Base-by-base conservation (phyloP, 257 asterid species). In the Fraxinus cuspidata region DNA sequence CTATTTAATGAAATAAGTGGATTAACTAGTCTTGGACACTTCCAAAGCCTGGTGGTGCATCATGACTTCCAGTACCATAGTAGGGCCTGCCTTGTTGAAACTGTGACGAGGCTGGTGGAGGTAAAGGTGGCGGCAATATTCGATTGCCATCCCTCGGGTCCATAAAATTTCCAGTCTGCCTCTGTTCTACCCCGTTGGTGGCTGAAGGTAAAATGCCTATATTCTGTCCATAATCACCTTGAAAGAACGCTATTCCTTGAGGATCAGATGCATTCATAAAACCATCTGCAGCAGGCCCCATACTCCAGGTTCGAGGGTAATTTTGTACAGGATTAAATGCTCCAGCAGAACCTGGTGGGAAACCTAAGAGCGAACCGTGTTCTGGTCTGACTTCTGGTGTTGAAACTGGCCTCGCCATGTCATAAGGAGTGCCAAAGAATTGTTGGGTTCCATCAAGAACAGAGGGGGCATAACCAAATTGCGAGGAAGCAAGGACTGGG, bases 281-380 rank as follows among this genome's bases (percentile, higher is more conserved):
- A 15, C 64, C 64, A 53, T 53, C 27, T 53, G 64, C 27, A 53
- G 73, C 9, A 6, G 87, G 96, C 25, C 83, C 89, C 88, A 88
- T 51, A 69, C 82, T 88, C 99, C 99, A 93, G 31, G 77, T 83
- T 53, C 84, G 96, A 79, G 97, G 86, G 80, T 87, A 91, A 70
- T 80, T 83, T 72, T 86, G 96, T 31, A 88, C 78, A 67, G 83
- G 89, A 82, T 85, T 91, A 80, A 86, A 74, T 28, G 86, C 87
- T 63, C 88, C 91, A 23, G 90, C 77, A 75, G 90, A 88, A 35
- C 88, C 94, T 0, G 90, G 92, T 1, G 89, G 89, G 89, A 88
- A 92, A 73, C 94, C 91, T 69, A 83, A 81, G 64, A 88, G 51
- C 1, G 93, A 84, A 68, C 91, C 93, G 78, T 90, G 97, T 72